Conservation (phyloP, 192 early-diverging fungal species). For the Coemansia brasiliensis region DNA sequence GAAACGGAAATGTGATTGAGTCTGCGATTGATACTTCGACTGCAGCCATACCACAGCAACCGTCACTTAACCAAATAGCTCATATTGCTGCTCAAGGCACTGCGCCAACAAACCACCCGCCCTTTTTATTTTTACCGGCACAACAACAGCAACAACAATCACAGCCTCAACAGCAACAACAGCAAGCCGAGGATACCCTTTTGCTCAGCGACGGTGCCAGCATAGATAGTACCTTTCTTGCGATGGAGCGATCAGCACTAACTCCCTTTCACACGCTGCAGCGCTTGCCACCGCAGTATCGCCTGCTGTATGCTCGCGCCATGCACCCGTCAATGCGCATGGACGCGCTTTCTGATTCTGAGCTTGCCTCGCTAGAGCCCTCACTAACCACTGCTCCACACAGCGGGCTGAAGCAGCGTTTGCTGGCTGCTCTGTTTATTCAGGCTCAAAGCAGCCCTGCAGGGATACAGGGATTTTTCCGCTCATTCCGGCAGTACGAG, state of each 20-base stretch:
- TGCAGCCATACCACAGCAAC: too few relatives aligned
- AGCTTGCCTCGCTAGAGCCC: conserved; percentile 27
- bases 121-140: background rate
- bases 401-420: conserved; percentile 45
- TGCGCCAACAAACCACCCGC: background rate
- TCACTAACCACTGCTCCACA: conserved; percentile 43
- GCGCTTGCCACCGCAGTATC: conserved; percentile 37
- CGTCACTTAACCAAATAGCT: too few relatives aligned
- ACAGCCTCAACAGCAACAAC: conserved; percentile 6
- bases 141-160: background rate
- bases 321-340: conserved; percentile 30
- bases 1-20: background rate
- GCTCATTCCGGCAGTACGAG: conserved; percentile 50
- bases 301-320: conserved; percentile 34
- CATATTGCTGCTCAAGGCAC: too few relatives aligned
- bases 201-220: conserved; percentile 6
- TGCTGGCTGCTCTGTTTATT: conserved; percentile 42
- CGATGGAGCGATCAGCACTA: conserved; percentile 11
- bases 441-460: conserved; percentile 17
- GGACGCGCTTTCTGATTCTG: conserved; percentile 36
- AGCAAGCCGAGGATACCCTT: conserved; percentile 1
- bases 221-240: conserved; percentile 12
- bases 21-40: too few relatives aligned
- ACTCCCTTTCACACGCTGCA: conserved; percentile 33
- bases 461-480: conserved; percentile 41